Conservation (phyloP, 768 basidiomycete genomes). For the Auricularia cornea region DNA sequence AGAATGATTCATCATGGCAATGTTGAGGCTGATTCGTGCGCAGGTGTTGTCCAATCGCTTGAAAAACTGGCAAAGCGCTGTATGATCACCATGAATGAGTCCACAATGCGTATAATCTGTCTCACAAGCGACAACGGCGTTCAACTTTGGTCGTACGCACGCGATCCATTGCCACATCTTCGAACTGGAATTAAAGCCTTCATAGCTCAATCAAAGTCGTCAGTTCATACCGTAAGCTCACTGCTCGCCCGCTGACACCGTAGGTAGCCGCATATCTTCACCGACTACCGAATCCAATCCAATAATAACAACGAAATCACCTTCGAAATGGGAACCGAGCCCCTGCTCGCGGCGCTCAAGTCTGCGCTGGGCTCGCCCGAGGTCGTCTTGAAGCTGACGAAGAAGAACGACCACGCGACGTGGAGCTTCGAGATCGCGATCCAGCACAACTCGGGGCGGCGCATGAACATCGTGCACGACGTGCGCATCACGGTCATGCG, state of each 20-base stretch:
- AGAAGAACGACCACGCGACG: constrained; percentile 73
- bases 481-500: constrained; percentile 76
- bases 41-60: constrained; percentile 72
- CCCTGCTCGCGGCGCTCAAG: constrained; percentile 64
- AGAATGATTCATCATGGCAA: constrained; percentile 1
- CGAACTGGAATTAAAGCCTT: background rate
- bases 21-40: background rate
- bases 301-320: constrained; percentile 78
- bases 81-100: constrained; percentile 69
- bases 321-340: constrained; percentile 61
- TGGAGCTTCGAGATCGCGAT: constrained; percentile 64
- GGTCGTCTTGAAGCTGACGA: constrained; percentile 75
- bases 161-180: background rate
- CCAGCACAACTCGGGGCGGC: constrained; percentile 51
- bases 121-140: constrained; percentile 75
- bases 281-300: constrained; percentile 76
- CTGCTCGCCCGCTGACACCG: constrained; percentile 47
- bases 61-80: constrained; percentile 82
- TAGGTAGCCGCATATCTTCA: constrained; percentile 44
- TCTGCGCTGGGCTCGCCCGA: constrained; percentile 45
- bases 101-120: constrained; percentile 76
- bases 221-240: constrained; percentile 15
- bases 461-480: constrained; percentile 65
- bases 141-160: constrained; percentile 72
- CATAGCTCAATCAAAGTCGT: constrained; percentile 17